These are phyloP conservation scores for Musa acuminata DNA, from an alignment of 176 grass and related monocot species.

Conservation along the genomic window DNA sequence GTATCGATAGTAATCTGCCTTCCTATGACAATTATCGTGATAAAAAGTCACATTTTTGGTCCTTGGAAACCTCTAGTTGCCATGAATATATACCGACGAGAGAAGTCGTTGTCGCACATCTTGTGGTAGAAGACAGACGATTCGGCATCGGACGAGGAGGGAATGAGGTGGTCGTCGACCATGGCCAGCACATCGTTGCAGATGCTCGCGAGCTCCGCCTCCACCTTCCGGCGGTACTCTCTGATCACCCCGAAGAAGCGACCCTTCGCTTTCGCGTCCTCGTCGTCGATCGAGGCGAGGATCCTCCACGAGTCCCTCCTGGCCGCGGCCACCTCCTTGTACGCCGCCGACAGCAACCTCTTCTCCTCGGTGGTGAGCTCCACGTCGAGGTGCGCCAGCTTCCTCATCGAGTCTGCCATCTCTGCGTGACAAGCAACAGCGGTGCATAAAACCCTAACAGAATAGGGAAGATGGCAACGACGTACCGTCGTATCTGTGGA, in stretches of 20 bases:
- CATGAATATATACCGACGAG: too few relatives aligned
- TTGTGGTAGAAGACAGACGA: conserved; percentile 50
- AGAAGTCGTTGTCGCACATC: conserved; percentile 25
- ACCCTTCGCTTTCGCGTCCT: conserved; percentile 39
- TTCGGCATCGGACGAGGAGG: conserved; percentile 32
- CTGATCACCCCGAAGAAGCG: conserved; percentile 17
- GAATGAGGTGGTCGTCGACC: conserved; percentile 48
- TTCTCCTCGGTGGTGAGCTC: conserved; percentile 41
- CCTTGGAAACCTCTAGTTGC: not conserved
- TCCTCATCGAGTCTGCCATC: conserved; percentile 47
- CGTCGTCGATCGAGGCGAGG: conserved; percentile 32
- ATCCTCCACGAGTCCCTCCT: conserved; percentile 32
- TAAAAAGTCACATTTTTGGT: not conserved
- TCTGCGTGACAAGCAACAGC: conserved; percentile 22
- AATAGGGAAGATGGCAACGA: not conserved
- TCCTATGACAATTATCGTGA: conserved; percentile 33
- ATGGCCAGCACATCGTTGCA: conserved; percentile 38
- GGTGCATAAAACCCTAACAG: not conserved
- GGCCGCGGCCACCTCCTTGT: conserved; percentile 41
- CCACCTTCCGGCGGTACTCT: conserved; percentile 32
- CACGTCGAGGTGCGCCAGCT: conserved; percentile 35
- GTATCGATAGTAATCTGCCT: conserved; percentile 64
- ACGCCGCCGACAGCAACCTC: conserved; percentile 44
- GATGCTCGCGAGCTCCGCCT: conserved; percentile 37
- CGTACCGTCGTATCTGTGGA: conserved; percentile 5